phyloP scores from a whole-genome alignment of 2,329 filamentous ascomycete genomes.

The Diaporthe velutina region DNA sequence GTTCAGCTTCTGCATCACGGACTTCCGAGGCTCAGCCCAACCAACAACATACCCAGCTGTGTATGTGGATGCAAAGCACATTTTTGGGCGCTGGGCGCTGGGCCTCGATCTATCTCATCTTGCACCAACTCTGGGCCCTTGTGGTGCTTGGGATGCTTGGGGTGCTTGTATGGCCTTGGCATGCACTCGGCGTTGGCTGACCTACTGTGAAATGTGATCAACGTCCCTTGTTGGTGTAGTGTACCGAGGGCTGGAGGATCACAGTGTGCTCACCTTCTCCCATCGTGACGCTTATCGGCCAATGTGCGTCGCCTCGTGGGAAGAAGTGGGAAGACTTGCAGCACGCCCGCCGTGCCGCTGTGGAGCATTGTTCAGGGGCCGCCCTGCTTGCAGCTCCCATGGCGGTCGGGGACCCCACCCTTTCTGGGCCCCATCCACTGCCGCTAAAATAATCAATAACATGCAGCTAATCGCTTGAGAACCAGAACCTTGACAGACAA shows the following conservation, averaged over 20 bases:
- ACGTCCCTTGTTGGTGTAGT: too few species aligned
- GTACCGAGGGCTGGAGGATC: background rate
- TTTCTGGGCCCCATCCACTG: slow-evolving; percentile 5
- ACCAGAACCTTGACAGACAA: slow-evolving; percentile 29
- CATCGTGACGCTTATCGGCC: slow-evolving; percentile 26
- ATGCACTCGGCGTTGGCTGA: slow-evolving; percentile 10
- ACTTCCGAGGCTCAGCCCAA: slow-evolving; percentile 15
- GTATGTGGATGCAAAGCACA: slow-evolving; percentile 8
- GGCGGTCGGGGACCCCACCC: slow-evolving; percentile 32
- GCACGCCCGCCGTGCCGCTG: slow-evolving; percentile 22
- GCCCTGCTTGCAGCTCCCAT: slow-evolving; percentile 25
- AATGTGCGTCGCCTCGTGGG: slow-evolving; percentile 29
- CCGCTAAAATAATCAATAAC: slow-evolving; percentile 32
- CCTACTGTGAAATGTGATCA: slow-evolving; percentile 26
- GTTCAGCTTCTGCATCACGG: slow-evolving; percentile 14
- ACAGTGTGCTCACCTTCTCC: slow-evolving; percentile 8
- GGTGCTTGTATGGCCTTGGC: slow-evolving; percentile 27
- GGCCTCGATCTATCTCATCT: slow-evolving; percentile 1
- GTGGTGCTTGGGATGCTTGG: slow-evolving; percentile 22
- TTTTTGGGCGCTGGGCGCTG: background rate
- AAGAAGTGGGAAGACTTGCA: slow-evolving; percentile 29
- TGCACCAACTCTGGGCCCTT: slow-evolving; percentile 2
- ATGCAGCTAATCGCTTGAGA: slow-evolving; percentile 32
- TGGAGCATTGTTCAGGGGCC: slow-evolving; percentile 30
- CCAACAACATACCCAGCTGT: background rate